Percentiles rank a stretch among this genome's conserved stretches.
Evolutionary conservation across 1,284 basidiomycete genomes (phyloP).

Genomic region (Apiotrichum siamense): DNA sequence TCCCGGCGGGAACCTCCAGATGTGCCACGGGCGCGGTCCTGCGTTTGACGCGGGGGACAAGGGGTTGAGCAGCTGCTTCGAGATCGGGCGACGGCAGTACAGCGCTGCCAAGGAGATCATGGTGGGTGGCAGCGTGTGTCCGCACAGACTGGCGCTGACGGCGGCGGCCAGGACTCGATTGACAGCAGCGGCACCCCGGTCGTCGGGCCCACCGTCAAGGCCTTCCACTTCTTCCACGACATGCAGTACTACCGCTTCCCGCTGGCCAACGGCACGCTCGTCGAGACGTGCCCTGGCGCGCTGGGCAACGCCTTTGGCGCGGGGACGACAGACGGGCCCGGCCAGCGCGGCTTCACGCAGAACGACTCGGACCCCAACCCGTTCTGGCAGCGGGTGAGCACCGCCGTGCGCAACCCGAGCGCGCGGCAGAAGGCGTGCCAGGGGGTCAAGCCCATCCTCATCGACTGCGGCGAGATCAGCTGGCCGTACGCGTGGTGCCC

Average conservation of each 20-base stretch:
- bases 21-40: conserved; percentile 12
- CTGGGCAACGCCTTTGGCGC: conserved; percentile 13
- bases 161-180: background rate
- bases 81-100: conserved; percentile 13
- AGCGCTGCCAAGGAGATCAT: background rate
- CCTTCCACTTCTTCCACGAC: conserved; percentile 15
- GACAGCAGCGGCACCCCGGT: conserved; percentile 3
- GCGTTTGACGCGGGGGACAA: conserved; percentile 1
- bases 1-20: conserved; percentile 3
- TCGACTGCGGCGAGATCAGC: conserved; percentile 14
- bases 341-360: conserved; percentile 9
- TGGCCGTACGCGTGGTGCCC: conserved; percentile 11
- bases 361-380: conserved; percentile 2
- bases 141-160: background rate
- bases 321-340: conserved; percentile 14
- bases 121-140: too few relatives aligned
- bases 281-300: conserved; percentile 10
- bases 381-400: conserved; percentile 9
- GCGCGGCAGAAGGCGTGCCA: conserved; percentile 11
- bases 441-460: conserved; percentile 12
- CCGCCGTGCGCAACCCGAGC: background rate
- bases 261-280: background rate
- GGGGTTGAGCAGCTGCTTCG: conserved; percentile 4
- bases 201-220: conserved; percentile 4
- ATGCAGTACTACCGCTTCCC: conserved; percentile 12